Base-by-base conservation (phyloP, 305 asterid species). In the Coffea humblotiana region DNA sequence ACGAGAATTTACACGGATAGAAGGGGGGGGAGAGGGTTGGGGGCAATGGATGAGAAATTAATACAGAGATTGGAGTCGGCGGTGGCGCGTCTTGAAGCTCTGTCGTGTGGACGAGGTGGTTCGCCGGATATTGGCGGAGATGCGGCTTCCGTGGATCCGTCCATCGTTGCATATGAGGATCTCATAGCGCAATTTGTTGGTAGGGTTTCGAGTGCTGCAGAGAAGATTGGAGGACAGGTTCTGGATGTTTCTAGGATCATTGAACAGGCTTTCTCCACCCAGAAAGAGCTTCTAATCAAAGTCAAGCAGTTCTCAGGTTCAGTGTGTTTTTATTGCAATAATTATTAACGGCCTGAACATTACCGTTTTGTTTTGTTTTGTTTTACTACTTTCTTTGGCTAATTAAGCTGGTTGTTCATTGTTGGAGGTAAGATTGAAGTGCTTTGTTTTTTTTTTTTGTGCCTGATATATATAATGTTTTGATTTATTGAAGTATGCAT, bases 211-310 rank as follows among this genome's bases (percentile, higher is more conserved):
- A 85, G 75, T 85, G 94, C 91, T 51, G 99, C 89, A 43, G 93
- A 92, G 91, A 93, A 90, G 92, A 93, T 96, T 61, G 99, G 98
- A 13, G 99, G 95, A 83, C 89, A 82, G 85, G 98, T 96, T 82
- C 74, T 85, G 82, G 98, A 92, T 71, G 85, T 92, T 25, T 89
- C 97, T 16, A 93, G 86, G 87, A 63, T 85, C 71, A 81, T 96
- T 25, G 86, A 83, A 54, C 91, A 89, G 77, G 98, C 99, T 14
- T 96, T 96, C 81, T 65, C 76, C 49, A 87, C 83, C 76, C 92
- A 94, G 91, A 94, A 85, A 85, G 92, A 93, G 85, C 98, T 96
- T 78, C 93, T 96, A 71, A 77, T 93, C 48, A 89, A 85, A 83
- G 88, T 87, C 90, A 93, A 91, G 90, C 92, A 84, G 79, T 81